phyloP scores from a whole-genome alignment of 306 rosid genomes.

The Castanopsis chinensis region DNA sequence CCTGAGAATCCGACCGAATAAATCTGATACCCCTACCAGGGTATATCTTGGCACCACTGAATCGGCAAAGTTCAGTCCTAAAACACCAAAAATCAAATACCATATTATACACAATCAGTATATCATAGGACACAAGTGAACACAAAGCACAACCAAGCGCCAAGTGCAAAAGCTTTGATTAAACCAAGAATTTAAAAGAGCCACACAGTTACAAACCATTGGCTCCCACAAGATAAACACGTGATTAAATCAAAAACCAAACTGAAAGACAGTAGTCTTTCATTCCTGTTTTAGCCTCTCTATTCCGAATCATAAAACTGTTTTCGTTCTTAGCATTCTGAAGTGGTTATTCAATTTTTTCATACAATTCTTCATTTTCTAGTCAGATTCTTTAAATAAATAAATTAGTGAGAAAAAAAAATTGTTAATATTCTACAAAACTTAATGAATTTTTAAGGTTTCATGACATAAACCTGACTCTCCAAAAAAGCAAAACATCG shows the following conservation, averaged over 20 bases:
- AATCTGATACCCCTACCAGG: constrained; percentile 20
- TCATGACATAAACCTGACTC: background rate
- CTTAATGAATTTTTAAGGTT: background rate
- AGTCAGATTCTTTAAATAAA: background rate
- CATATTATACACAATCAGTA: background rate
- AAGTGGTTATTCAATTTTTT: background rate
- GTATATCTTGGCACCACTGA: constrained; percentile 22
- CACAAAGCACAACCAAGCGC: background rate
- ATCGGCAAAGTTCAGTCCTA: constrained; percentile 22
- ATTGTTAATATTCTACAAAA: background rate
- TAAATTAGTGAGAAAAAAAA: background rate
- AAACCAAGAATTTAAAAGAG: background rate
- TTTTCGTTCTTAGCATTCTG: background rate
- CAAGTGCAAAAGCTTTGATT: background rate
- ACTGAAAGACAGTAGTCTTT: background rate
- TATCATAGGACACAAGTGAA: background rate
- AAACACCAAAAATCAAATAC: background rate
- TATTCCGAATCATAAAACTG: background rate
- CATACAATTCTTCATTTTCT: background rate
- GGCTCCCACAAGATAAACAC: background rate
- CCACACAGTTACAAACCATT: background rate
- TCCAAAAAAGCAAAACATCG: too few species aligned
- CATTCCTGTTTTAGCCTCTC: background rate
- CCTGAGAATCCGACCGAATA: constrained; percentile 18
- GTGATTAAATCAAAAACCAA: background rate